phyloP scores from a whole-genome alignment of 805 yeast species.

The Cyberlindnera americana region DNA sequence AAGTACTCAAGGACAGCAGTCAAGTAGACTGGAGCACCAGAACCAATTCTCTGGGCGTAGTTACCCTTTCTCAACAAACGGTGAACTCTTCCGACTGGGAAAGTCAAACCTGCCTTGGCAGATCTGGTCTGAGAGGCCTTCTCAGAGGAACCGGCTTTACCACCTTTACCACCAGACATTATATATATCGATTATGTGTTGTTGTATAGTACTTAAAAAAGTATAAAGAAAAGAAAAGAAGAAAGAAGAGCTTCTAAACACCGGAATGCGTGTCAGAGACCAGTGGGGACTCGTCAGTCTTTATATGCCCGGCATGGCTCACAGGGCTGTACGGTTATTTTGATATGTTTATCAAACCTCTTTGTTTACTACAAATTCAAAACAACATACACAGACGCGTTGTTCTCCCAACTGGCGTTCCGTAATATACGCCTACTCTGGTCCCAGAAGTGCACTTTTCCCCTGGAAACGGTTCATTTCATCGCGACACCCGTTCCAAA shows the following conservation, averaged over 20 bases:
- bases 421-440: conserved; percentile 1
- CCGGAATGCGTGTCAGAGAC: background rate
- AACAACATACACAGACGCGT: background rate
- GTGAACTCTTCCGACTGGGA: conserved; percentile 99
- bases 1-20: conserved; percentile 96
- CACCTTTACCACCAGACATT: conserved; percentile 75
- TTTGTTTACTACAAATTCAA: background rate
- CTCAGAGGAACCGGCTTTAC: conserved; percentile 92
- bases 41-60: conserved; percentile 98
- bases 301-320: conserved; percentile 4
- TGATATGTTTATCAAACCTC: conserved; percentile 2
- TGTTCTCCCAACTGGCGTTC: conserved; percentile 4
- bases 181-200: conserved; percentile 13
- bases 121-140: conserved; percentile 98
- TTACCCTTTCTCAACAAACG: conserved; percentile 94
- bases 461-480: background rate
- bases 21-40: conserved; percentile 98
- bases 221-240: conserved; percentile 2
- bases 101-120: conserved; percentile 96
- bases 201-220: conserved; percentile 10
- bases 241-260: background rate
- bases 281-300: conserved; percentile 1
- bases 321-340: no score
- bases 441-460: background rate
- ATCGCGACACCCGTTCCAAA: background rate